Base-by-base conservation (phyloP, 495 filamentous ascomycete species). In the Alectoria sarmentosa region DNA sequence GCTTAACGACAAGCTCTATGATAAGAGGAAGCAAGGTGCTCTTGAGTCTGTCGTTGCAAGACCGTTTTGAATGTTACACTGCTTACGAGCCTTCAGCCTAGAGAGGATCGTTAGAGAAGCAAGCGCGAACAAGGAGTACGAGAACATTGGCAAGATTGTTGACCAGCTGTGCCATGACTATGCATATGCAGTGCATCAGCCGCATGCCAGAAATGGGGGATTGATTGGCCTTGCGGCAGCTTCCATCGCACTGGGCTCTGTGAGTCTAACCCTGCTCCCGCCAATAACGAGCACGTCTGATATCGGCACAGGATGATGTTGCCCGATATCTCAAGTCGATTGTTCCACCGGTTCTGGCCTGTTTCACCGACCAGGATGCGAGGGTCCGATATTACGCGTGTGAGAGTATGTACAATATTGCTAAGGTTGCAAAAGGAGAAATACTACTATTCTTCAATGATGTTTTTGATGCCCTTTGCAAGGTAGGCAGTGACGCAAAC, bases 331-430 rank as follows among this genome's bases (percentile, higher is more conserved):
- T 99, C 52, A 87, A 90, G 73, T 84, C 91, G 63, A 96, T 99
- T 63, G 93, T 99, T 6, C 92, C 94, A 26, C 95, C 95, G 26
- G 95, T 99, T 8, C 82, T 99, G n/a, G 95, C 95, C 58, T 99
- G 95, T 79, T 99, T 99, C 74, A 88, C 88, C 28, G 95, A 99
- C 70, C 94, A 98, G 79, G 95, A 99, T 87, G 95, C 95, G 28
- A 83, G 95, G 60, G 95, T 99, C 23, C 86, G 95, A 61, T 99
- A 99, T 74, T 99, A 99, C 76, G 95, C 95, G 56, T 99, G 95
- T 77, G 95, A 99, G 82, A 94, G 92, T 76, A 99, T 99, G 95
- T 99, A 99, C 75, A 99, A 99, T 71, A 98, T 99, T 71, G 92
- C 95, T 67, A 98, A 98, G 78, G 94, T 98, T 13, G 94, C 95